Base-by-base conservation (phyloP, 1,284 basidiomycete genomes). In the Heterobasidion occidentale region DNA sequence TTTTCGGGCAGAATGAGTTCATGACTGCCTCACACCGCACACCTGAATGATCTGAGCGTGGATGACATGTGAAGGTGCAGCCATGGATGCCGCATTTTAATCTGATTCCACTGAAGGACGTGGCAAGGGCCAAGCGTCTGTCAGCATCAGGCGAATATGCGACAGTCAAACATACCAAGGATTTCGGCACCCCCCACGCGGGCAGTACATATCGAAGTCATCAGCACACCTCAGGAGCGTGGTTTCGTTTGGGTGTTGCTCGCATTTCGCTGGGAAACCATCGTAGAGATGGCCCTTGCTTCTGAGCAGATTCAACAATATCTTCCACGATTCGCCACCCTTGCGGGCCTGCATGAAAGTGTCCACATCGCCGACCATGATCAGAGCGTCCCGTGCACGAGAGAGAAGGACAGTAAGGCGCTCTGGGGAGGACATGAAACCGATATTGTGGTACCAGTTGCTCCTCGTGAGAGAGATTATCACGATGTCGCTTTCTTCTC, bases 391-490 rank as follows among this genome's bases (percentile, higher is more conserved):
- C 4, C 84, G 76, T 11, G 84, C 82, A 15, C 84, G 77, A 0
- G 84, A 86, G 14, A 87, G 72, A 1, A 87, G 71, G 8, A 87
- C 84, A 52, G 83, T 87, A n/a, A 87, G 66, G 34, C 85, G 78
- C 64, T 87, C 82, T 0, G 80, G 79, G 1, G 85, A 74, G 46
- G 64, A 71, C 83, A 87, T 85, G 68, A 87, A 87, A 0, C 84
- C 85, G 35, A 87, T 86, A 58, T 77, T 77, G 54, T 74, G 68
- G 0, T 67, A 58, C 0, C 70, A 14, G 59, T 86, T 86, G 63
- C 82, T 84, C 47, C 85, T 68, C 0, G 81, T 83, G 11, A 87
- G 65, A 9, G 77, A 81, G 17, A 74, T 71, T 33, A 87, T 74
- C 33, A 87, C 81, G 49, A 87, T 80, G 27, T 86, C 75, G 46